phyloP scores from a whole-genome alignment of 164 flowering plant genomes.

The Cinnamomum chago region DNA sequence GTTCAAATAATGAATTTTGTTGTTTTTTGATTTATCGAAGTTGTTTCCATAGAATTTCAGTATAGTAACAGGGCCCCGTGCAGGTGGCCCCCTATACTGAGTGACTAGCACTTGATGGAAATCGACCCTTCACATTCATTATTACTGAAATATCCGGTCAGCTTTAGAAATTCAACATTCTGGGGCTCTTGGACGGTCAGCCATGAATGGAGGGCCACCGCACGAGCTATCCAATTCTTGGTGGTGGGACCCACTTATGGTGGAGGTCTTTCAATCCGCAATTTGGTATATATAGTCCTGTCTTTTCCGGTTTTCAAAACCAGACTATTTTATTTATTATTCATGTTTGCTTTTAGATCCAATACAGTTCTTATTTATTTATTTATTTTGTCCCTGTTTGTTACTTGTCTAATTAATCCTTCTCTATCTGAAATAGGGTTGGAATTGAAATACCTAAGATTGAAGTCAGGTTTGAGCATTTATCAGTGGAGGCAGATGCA shows the following conservation, averaged over 20 bases:
- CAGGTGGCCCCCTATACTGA: too few species aligned
- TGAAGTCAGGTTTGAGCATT: conserved; percentile 55
- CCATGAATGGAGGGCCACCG: too few species aligned
- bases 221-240: neutral
- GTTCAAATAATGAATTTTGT: too few species aligned
- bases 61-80: too few species aligned
- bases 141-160: too few species aligned
- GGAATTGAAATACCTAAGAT: conserved; percentile 58
- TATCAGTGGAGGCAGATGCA: conserved; percentile 53
- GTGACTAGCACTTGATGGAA: too few species aligned
- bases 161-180: too few species aligned
- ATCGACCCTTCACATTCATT: too few species aligned
- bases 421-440: conserved; percentile 31
- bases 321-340: neutral
- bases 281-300: neutral
- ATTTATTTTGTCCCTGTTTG: neutral
- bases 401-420: neutral
- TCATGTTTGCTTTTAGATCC: neutral
- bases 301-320: neutral
- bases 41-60: too few species aligned
- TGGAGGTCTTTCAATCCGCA: neutral
- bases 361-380: neutral
- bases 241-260: neutral
- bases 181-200: too few species aligned
- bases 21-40: too few species aligned